phyloP scores from a whole-genome alignment of 2,329 filamentous ascomycete genomes.

The Claviceps paspali region DNA sequence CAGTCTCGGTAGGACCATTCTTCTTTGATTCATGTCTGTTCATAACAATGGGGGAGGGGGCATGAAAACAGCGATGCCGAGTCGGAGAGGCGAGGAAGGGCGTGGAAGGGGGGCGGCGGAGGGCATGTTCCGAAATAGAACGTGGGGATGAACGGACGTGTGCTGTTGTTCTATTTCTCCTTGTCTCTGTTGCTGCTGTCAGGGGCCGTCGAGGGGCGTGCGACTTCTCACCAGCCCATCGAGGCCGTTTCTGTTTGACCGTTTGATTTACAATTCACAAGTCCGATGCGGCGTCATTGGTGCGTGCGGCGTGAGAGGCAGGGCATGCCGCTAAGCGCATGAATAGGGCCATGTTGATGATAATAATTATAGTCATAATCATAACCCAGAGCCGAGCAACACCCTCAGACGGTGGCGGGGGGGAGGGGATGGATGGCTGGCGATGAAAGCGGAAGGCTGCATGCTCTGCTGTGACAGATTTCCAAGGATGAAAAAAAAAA shows the following conservation, averaged over 20 bases:
- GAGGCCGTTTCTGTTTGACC: too few species aligned
- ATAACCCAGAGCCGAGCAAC: too few species aligned
- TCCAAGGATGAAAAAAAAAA: neutral
- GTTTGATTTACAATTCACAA: too few species aligned
- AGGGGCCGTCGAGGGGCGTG: slow-evolving; percentile 3
- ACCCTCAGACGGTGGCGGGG: too few species aligned
- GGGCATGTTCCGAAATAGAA: slow-evolving; percentile 5
- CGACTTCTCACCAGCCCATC: neutral
- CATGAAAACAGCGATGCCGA: slow-evolving; percentile 1
- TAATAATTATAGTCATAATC: too few species aligned
- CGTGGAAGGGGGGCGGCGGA: neutral
- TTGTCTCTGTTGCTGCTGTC: neutral
- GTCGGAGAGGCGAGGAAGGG: neutral
- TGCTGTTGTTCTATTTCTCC: neutral
- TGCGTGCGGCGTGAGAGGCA: too few species aligned
- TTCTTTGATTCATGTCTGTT: too few species aligned
- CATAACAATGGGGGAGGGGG: too few species aligned
- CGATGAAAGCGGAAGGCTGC: slow-evolving; percentile 1
- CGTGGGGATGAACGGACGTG: slow-evolving; percentile 3
- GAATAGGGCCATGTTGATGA: too few species aligned
- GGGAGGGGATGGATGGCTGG: too few species aligned
- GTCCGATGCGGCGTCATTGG: too few species aligned
- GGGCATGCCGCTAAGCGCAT: too few species aligned
- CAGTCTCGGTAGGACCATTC: neutral
- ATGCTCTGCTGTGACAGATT: neutral